Evolutionary conservation across 208 protist genomes (phyloP), one percentile per base, ranked within the genome.

Genomic region (Leishmania martiniquensis): DNA sequence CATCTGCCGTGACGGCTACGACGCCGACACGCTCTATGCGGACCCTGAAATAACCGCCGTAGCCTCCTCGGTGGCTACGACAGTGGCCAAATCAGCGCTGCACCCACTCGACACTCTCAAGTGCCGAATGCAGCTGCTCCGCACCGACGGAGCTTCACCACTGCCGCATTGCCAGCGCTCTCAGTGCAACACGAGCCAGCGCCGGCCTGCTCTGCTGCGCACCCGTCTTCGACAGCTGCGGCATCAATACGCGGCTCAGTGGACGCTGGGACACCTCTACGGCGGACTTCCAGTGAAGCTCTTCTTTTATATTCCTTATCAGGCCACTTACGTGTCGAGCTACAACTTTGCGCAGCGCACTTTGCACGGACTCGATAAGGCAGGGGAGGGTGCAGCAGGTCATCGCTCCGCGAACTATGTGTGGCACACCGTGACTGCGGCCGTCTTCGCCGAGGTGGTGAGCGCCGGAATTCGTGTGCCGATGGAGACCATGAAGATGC

Each of bases 401-500:
- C 47, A 59, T 42, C 63, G 60, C 55, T 25, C 71, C 68, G n/a
- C 4, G 2, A 44, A 57, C 44, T 70, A 82, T 55, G 12, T 92
- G 25, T 86, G 77, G 72, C 80, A 81, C 70, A 93, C 90, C 9
- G 72, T 89, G 7, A 54, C 67, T 6, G 83, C 90, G 20, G 90
- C 91, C 1, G 70, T 87, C 20, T 78, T 78, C 10, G 93, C 93
- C 1, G 91, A 97, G 78, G n/a, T 90, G 10, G 34, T 83, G 42
- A 87, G 83, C 62, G 92, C 86, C 70, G 76, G 86, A 32, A 74
- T 91, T 68, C 91, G 93, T 45, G 89, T 97, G 60, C 93, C 93
- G 62, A 97, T 97, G 91, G 91, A 97, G 78, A 93, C 90, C 55
- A 76, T 93, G 76, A 97, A 97, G 83, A 91, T 95, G 86, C 88